phyloP scores from a whole-genome alignment of 73 alveolate species.

The Paramecium caudatum region DNA sequence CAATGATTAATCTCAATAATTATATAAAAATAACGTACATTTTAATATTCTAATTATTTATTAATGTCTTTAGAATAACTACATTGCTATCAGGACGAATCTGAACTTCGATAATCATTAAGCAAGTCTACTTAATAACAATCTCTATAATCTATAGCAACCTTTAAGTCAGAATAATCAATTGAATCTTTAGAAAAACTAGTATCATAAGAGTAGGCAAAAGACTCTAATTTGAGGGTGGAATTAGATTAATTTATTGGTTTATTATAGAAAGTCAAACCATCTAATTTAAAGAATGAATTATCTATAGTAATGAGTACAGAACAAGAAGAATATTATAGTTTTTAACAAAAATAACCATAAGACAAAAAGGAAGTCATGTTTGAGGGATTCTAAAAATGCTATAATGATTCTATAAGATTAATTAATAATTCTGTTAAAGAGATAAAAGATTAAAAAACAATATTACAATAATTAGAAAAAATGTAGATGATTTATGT shows the following conservation, averaged over 20 bases:
- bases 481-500: conserved; percentile 66
- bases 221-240: conserved; percentile 9
- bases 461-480: not conserved
- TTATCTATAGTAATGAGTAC: conserved; percentile 59
- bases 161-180: conserved; percentile 17
- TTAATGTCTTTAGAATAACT: conserved; percentile 36
- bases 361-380: conserved; percentile 45
- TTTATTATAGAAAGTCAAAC: conserved; percentile 26
- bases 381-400: conserved; percentile 56
- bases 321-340: conserved; percentile 62
- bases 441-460: not conserved
- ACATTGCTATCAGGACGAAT: not conserved
- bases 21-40: no score
- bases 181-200: conserved; percentile 57
- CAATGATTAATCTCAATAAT: no score
- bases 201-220: conserved; percentile 12
- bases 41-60: not conserved
- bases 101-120: not conserved
- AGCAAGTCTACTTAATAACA: conserved; percentile 30
- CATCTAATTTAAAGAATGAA: conserved; percentile 53
- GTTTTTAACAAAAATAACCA: conserved; percentile 44
- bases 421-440: not conserved
- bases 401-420: conserved; percentile 24
- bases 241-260: conserved; percentile 54
- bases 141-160: conserved; percentile 34